Evolutionary conservation across 306 rosid species (phyloP), one percentile per base, ranked within the genome.

Genomic region (Cicer chorassanicum): DNA sequence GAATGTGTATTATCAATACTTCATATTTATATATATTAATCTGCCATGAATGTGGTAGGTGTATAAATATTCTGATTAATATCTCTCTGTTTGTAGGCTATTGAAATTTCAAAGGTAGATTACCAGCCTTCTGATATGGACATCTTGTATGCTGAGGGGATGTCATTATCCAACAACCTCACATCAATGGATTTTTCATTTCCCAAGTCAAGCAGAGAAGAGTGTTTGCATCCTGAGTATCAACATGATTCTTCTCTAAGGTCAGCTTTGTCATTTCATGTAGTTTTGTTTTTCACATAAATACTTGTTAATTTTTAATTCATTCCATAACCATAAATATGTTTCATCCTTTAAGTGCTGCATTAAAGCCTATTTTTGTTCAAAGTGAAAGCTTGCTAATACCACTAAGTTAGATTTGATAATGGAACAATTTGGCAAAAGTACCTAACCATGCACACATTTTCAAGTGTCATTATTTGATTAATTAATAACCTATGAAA

Each of bases 141-240:
- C 80, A 88, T 91, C 68, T 71, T 93, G 83, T 93, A 86, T 51
- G 92, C 97, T 1, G 96, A 93, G 77, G 97, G 98, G 68, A 84
- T 93, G n/a, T 69, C 85, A 50, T 75, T 83, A 44, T 87, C 86
- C 73, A 89, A 93, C 45, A 73, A 88, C 77, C 84, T 91, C 66
- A 68, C 73, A 74, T 73, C 81, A 9, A 76, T 91, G 82, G 96
- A 93, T 67, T 91, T 91, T 81, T 82, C 78, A 41, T 89, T 88
- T 74, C 90, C 90, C 5, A 72, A 56, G 51, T 75, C 82, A 68
- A 60, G 60, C 14, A 69, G 54, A 40, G 90, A 87, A 46, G 82
- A 79, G 12, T 10, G 59, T 56, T 80, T 87, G 70, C 76, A 76
- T 21, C 14, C 82, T 50, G 63, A 42, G 2, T 85, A 75, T 65